These are phyloP conservation scores for Citropsis articulata DNA, from an alignment of 345 rosid species.

Conservation along the genomic window DNA sequence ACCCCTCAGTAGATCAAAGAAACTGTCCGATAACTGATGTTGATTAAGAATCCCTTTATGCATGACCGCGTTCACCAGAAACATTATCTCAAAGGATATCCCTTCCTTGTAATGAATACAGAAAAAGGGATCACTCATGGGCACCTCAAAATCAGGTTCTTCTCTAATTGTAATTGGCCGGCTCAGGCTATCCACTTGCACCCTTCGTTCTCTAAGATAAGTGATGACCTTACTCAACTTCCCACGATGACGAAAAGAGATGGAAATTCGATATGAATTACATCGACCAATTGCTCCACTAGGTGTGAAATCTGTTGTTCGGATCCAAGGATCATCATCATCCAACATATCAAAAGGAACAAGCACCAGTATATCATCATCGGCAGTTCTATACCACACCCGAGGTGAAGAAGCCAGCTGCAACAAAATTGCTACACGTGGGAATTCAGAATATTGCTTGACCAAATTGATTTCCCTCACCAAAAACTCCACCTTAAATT, in stretches of 20 bases:
- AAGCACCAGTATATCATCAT: conserved; percentile 57
- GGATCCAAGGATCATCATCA: conserved; percentile 97
- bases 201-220: conserved; percentile 54
- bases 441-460: conserved; percentile 36
- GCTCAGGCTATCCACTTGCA: conserved; percentile 35
- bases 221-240: conserved; percentile 49
- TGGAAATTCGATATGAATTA: conserved; percentile 51
- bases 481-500: conserved; percentile 77
- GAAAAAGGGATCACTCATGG: conserved; percentile 52
- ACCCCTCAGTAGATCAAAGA: conserved; percentile 59
- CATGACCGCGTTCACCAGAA: conserved; percentile 66
- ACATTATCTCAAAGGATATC: conserved; percentile 61
- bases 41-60: conserved; percentile 73
- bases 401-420: conserved; percentile 73
- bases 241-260: conserved; percentile 60
- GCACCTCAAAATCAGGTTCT: conserved; percentile 67
- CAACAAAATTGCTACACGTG: conserved; percentile 49
- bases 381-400: conserved; percentile 82
- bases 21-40: conserved; percentile 51
- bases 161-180: conserved; percentile 38
- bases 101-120: conserved; percentile 50
- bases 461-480: conserved; percentile 63
- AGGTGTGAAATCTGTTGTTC: conserved; percentile 76
- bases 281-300: conserved; percentile 78
- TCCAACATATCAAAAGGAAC: conserved; percentile 70